Conservation (phyloP, 192 early-diverging fungal species). For the Bifiguratus adelaidae region DNA sequence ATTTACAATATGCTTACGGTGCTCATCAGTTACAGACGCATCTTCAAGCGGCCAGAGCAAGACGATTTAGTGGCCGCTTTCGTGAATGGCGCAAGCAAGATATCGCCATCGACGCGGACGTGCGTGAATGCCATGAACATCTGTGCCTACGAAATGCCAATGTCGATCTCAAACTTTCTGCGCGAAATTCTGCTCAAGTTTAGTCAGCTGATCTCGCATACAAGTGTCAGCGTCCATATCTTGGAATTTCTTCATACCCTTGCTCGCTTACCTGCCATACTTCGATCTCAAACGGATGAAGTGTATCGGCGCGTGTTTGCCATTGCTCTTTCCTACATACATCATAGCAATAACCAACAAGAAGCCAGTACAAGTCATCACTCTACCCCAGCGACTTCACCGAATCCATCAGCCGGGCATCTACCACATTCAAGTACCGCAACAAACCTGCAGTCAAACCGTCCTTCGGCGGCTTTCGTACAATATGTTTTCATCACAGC, state of each 20-base stretch:
- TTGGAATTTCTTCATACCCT: constrained; percentile 88
- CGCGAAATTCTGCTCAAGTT: constrained; percentile 60
- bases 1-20: constrained; percentile 51
- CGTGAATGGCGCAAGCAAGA: constrained; percentile 56
- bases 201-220: constrained; percentile 72
- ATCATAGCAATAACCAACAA: constrained; percentile 24
- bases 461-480: constrained; percentile 39
- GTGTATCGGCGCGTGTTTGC: constrained; percentile 86
- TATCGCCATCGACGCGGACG: constrained; percentile 57
- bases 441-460: constrained; percentile 3
- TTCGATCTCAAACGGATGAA: constrained; percentile 64
- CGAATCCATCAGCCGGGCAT: constrained; percentile 9
- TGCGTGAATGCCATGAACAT: constrained; percentile 78
- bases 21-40: constrained; percentile 55
- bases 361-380: neutral
- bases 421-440: no score
- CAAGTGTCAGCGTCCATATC: constrained; percentile 70
- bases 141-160: constrained; percentile 72
- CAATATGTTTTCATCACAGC: constrained; percentile 87
- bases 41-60: constrained; percentile 52
- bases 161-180: constrained; percentile 62
- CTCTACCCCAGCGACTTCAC: neutral
- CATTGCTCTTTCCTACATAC: constrained; percentile 84
- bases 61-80: constrained; percentile 68
- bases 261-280: constrained; percentile 65